phyloP scores from a whole-genome alignment of 1,284 basidiomycete species.

The Microbotryum saponariae region DNA sequence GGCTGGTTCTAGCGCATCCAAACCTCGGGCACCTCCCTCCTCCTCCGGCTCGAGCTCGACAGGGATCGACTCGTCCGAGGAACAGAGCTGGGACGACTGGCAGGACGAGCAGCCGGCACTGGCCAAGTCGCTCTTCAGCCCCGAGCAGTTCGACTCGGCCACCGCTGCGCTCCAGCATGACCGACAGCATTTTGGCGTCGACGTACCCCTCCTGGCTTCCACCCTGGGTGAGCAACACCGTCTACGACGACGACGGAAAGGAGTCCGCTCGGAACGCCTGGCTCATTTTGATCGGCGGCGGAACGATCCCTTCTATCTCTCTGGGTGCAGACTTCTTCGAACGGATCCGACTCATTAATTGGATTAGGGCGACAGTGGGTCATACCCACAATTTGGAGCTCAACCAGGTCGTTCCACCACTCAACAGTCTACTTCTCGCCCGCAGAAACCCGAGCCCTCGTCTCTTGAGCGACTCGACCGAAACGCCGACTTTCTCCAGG shows the following conservation, averaged over 20 bases:
- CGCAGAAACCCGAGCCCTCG: conserved; percentile 42
- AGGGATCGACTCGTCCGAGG: background rate
- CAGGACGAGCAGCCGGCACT: conserved; percentile 53
- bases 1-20: no score
- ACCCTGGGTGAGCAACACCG: conserved; percentile 48
- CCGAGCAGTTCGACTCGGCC: conserved; percentile 55
- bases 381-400: background rate
- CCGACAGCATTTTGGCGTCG: conserved; percentile 54
- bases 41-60: background rate
- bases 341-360: conserved; percentile 73
- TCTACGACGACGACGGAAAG: no score
- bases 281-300: no score
- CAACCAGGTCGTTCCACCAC: no score
- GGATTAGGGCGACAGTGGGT: conserved; percentile 63
- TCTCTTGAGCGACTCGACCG: conserved; percentile 49
- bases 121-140: conserved; percentile 73
- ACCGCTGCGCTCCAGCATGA: conserved; percentile 61
- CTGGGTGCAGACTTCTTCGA: conserved; percentile 53
- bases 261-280: no score
- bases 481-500: conserved; percentile 57
- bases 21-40: no score
- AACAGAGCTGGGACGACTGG: conserved; percentile 75
- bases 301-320: no score
- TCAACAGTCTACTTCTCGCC: background rate
- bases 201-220: conserved; percentile 51